Evolutionary conservation across 2,329 filamentous ascomycete genomes (phyloP), one percentile per base, ranked within the genome.

Genomic region (Sporothrix pallida): DNA sequence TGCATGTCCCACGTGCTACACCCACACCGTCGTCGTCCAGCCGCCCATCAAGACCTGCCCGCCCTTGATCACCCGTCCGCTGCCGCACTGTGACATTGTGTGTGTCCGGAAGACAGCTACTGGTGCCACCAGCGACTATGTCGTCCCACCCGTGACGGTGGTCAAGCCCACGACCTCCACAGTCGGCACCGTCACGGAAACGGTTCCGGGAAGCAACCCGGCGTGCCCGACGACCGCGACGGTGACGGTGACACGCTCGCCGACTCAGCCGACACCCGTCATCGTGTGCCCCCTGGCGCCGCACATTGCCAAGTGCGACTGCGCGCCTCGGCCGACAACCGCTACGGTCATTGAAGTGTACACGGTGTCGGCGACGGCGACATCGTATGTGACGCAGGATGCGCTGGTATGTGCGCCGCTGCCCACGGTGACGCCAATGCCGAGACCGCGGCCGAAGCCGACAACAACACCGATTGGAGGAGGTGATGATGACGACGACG

Each of bases 301-400:
- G 8, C 52, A 26, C n/a, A 26, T 10, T 10, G 26, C 46, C 1
- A 31, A 37, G 31, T 72, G 70, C 15, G n/a, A 23, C 15, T 72
- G 63, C 17, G 9, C 7, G 17, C n/a, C 17, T n/a, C 31, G n/a
- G 5, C 56, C 13, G 2, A 80, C 80, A 5, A 79, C 50, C 9
- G 20, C 80, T 3, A 80, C 80, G 0, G 82, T 77, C 3, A 82
- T 78, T 8, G 81, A 79, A 76, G 83, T 84, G 78, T 84, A 84
- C 12, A 84, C 84, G 0, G 82, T 83, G 0, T 80, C 80, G 1
- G 81, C 82, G 20, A 82, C 83, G 17, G 85, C 80, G 65, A 84
- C 84, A 0, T 84, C 76, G 63, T 81, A 80, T 3, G 83, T 83
- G 0, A 85, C 77, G 9, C 81, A 74, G 7, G 81, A 80, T 42